Evolutionary conservation across 495 filamentous ascomycete genomes (phyloP), one percentile per base, ranked within the genome.

Genomic region (Penicillium egyptiacum): DNA sequence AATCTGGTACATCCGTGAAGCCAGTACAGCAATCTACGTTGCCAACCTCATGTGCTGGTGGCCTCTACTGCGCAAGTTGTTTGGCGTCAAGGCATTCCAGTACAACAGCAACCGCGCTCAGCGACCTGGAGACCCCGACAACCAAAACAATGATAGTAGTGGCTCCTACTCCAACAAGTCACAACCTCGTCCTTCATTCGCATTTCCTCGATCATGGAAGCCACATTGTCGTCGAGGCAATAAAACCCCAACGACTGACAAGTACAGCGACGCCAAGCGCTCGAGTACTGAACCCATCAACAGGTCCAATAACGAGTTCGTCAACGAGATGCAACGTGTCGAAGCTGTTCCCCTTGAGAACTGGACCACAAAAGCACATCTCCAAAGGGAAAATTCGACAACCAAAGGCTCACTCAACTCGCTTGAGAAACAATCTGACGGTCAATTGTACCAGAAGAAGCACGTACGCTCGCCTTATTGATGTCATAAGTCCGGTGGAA

Each of bases 1-100:
- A 35, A 82, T 80, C 47, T 89, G 86, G 86, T 88, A 89, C 62
- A 77, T 80, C 20, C 82, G 86, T 9, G 85, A 88, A 76, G 78
- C 82, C 16, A 79, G 78, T 19, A 87, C 83, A 0, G 81, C 85
- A 1, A 77, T 88, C 11, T 79, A 85, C 45, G 82, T 87, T 4
- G 79, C 82, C n/a, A 88, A 88, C 48, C 63, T 88, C 16, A 83
- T 85, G 41, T 84, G 83, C 60, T 78, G 80, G 63, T 87, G 83
- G 83, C 79, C 83, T 1, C 72, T 84, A 0, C 59, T 85, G 12
- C 76, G 80, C 8, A 80, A 79, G 52, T 45, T 80, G 23, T 85
- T 88, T 42, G 70, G 70, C 3, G 56, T 73, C 35, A 71, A 60
- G 23, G 62, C 70, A 10, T 73, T 70, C 47, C 65, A 69, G 26